Base-by-base conservation (phyloP, 345 rosid species). In the Citrus mangshanensis region DNA sequence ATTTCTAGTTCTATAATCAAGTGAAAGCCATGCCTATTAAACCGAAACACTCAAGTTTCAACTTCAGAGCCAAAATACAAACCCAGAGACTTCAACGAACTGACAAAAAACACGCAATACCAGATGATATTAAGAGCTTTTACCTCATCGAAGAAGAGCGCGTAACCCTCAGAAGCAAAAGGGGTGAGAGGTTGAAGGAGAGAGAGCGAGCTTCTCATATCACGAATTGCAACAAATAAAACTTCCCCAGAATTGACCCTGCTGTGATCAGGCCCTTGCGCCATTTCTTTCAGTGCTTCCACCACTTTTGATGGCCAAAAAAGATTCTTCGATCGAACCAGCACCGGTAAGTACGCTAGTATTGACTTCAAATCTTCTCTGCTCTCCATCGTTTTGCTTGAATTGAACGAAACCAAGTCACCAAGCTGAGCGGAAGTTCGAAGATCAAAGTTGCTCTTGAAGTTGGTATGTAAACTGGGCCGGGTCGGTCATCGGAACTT, bases 131-230 rank as follows among this genome's bases (percentile, higher is more conserved):
- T 12, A 46, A 46, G 18, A 46, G 51, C 51, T 46, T 46, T 46
- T 51, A 90, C 97, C 82, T 89, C 93, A 64, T 92, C 95, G 71
- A 95, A 93, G 88, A 86, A 87, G 74, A 91, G 85, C 8, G 90
- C 82, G 79, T 88, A 91, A 51, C 96, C 98, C 40, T 81, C 81
- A 32, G 81, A 77, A 65, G 94, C 81, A 73, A 54, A 84, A 25
- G 82, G 89, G 18, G 91, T 79, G 68, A 89, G 87, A 81, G 83
- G 81, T 19, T 82, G 65, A 28, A 85, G 85, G 35, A 83, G 80
- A 51, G 89, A 80, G 6, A 92, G 87, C 14, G 93, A 86, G 70
- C 40, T 75, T 70, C 94, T 85, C 79, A 91, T 84, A 78, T 84
- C 89, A 67, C 86, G 83, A 51, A 95, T 86, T 77, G 94, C 88